These are phyloP conservation scores for Populus deltoides DNA, from an alignment of 345 rosid species.

Conservation along the genomic window DNA sequence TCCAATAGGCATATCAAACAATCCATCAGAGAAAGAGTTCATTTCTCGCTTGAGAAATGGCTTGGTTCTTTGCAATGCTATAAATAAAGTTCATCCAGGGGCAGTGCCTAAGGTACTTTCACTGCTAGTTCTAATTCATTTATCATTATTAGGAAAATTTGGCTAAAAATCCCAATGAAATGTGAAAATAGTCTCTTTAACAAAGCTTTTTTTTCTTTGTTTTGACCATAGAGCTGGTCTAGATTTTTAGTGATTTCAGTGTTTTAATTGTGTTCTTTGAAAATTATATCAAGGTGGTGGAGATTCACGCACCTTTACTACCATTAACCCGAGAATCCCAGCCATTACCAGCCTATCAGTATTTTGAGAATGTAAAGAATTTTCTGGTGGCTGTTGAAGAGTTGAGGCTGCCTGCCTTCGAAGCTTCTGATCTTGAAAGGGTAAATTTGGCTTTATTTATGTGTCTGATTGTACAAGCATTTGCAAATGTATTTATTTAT, in stretches of 20 bases:
- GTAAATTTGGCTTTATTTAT: constrained; percentile 29
- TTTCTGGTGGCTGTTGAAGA: constrained; percentile 77
- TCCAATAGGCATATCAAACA: constrained; percentile 51
- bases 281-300: constrained; percentile 61
- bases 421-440: constrained; percentile 96
- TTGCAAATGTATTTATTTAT: not conserved
- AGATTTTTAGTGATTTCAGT: not conserved
- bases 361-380: constrained; percentile 87
- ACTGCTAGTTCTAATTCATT: not conserved
- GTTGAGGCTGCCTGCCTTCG: constrained; percentile 77
- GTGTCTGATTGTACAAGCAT: not conserved
- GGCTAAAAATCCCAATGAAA: not conserved
- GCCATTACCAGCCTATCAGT: constrained; percentile 76
- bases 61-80: constrained; percentile 66
- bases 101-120: constrained; percentile 68
- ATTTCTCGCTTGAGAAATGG: constrained; percentile 92
- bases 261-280: not conserved
- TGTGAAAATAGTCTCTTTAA: not conserved
- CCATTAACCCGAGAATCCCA: constrained; percentile 55
- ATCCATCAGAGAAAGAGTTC: constrained; percentile 81
- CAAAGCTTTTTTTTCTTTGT: too few relatives aligned
- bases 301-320: constrained; percentile 47
- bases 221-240: not conserved
- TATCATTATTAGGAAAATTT: not conserved
- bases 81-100: constrained; percentile 81